Evolutionary conservation across 805 yeast species (phyloP).

Genomic region (Kodamaea hsintzibuensis): DNA sequence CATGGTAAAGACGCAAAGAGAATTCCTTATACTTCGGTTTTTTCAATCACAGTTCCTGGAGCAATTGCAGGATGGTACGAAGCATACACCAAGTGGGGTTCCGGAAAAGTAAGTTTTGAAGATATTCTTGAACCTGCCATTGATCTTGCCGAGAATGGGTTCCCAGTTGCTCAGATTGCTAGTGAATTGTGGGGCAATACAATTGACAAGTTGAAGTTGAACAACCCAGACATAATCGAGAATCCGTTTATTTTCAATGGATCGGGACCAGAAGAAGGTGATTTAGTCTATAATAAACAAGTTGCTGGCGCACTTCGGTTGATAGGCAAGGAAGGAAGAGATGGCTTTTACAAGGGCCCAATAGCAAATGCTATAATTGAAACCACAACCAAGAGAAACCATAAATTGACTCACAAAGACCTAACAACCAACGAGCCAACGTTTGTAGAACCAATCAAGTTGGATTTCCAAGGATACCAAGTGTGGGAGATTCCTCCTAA

Average conservation of each 20-base stretch:
- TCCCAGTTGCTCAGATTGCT: constrained; percentile 64
- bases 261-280: constrained; percentile 56
- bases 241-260: constrained; percentile 35
- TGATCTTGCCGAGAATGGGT: constrained; percentile 68
- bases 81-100: constrained; percentile 69
- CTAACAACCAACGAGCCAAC: constrained; percentile 57
- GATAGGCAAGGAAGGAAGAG: constrained; percentile 58
- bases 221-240: constrained; percentile 26
- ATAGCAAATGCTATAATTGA: constrained; percentile 65
- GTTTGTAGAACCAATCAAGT: constrained; percentile 62
- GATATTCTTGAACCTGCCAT: constrained; percentile 67
- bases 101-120: constrained; percentile 58
- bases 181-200: constrained; percentile 43
- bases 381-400: constrained; percentile 54
- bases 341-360: constrained; percentile 70
- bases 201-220: constrained; percentile 41
- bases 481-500: constrained; percentile 87
- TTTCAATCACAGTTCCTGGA: constrained; percentile 74
- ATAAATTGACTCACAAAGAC: constrained; percentile 57
- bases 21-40: constrained; percentile 53
- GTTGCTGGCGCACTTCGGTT: constrained; percentile 54
- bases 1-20: constrained; percentile 47
- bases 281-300: constrained; percentile 50
- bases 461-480: constrained; percentile 50
- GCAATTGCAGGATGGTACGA: constrained; percentile 81